Base-by-base conservation (phyloP, 2,329 filamentous ascomycete genomes). In the Sporothrix protearum region DNA sequence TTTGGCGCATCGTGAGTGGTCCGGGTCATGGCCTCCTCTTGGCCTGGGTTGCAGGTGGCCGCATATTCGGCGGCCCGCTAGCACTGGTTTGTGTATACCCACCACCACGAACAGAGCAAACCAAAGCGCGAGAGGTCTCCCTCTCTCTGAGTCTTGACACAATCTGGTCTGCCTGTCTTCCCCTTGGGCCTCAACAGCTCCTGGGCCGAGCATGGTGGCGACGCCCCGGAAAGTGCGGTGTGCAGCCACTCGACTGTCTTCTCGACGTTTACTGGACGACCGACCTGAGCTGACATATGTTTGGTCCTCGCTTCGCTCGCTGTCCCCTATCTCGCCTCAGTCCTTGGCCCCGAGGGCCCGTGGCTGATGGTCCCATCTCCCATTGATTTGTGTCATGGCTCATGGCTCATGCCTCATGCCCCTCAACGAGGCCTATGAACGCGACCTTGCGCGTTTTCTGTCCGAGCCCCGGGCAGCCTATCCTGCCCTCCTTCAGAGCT, bases 11-110 rank as follows among this genome's bases (percentile, higher is more conserved):
- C 64, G 51, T 61, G 49, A 73, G 71, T 72, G 68, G 71, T 63
- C 64, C 47, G 55, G 19, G 36, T 14, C 10, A 45, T 36, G 45
- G 68, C n/a, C 36, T 55, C 69, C n/a, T 36, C 55, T 49, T 67
- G 63, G 42, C 36, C 61, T 67, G 49, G 63, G n/a, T 51, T 73
- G 69, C 72, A 73, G 72, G 61, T 28, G 73, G 73, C 70, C 73
- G 73, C 73, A 75, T 73, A 72, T 71, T 74, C 64, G 42, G 68
- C 68, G 70, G 72, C 72, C 73, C 72, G 72, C 72, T 73, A 71
- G 25, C 59, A 25, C 45, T 33, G 47, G 36, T n/a, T 55, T 70
- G 39, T 30, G 53, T 47, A 36, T 61, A n/a, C 39, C 45, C 45
- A 49, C 30, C 57, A 25, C 19, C 12, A 42, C 36, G n/a, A 45